Conservation (phyloP, 148 eudicot species). For the Fagopyrum tataricum region DNA sequence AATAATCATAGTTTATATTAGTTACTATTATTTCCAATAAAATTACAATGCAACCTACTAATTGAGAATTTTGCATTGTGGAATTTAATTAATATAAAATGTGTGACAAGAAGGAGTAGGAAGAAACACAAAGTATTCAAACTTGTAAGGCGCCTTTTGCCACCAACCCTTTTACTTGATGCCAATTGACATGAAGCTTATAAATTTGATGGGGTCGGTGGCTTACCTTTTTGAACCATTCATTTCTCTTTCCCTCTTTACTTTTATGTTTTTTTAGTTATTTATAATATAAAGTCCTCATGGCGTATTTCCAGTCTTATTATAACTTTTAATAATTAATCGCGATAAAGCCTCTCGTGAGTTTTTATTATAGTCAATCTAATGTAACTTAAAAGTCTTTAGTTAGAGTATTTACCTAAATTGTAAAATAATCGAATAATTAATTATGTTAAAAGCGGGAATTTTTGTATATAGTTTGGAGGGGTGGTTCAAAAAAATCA, state of each 20-base stretch:
- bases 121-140: neutral
- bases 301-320: no score
- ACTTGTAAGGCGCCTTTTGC: slow-evolving; percentile 5
- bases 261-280: neutral
- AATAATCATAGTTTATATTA: neutral
- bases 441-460: no score
- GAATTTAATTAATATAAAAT: neutral
- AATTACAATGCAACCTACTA: neutral
- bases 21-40: neutral
- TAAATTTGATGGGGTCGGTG: neutral
- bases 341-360: no score
- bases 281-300: no score
- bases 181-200: neutral
- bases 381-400: no score
- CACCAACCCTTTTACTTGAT: neutral
- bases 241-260: neutral
- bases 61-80: neutral
- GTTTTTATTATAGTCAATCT: no score
- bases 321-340: no score
- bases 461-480: no score
- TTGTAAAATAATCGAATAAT: no score
- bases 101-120: neutral
- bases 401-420: no score
- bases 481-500: no score
- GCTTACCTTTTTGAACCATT: slow-evolving; percentile 5